A percentile compares a stretch with the other conserved stretches of the same genome.
Evolutionary conservation across 2,329 filamentous ascomycete species (phyloP).

Genomic region (Diaporthe sp.): DNA sequence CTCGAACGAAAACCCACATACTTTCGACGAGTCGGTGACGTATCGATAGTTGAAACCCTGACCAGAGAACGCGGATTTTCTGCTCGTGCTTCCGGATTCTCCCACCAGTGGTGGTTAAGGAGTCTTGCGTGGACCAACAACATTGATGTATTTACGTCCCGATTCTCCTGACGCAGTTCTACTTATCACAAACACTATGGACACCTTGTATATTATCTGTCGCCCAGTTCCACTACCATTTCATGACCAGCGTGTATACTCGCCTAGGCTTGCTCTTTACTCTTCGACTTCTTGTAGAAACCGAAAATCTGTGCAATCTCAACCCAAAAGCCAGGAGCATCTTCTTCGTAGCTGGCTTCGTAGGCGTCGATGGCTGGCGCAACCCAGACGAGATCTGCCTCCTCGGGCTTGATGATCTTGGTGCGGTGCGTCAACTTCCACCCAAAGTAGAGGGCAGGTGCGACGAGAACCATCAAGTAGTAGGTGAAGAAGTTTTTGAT

Average conservation of each 20-base stretch:
- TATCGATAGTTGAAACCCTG: too few relatives aligned
- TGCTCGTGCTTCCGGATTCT: too few relatives aligned
- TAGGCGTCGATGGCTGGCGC: slow-evolving; percentile 54
- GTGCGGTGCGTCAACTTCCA: slow-evolving; percentile 77
- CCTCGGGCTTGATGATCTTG: slow-evolving; percentile 64
- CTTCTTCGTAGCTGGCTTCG: slow-evolving; percentile 63
- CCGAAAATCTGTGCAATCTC: slow-evolving; percentile 64
- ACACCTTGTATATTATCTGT: neutral
- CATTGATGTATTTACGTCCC: neutral
- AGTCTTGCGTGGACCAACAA: neutral
- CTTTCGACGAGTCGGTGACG: too few relatives aligned
- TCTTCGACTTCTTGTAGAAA: slow-evolving; percentile 48
- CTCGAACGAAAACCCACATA: too few relatives aligned
- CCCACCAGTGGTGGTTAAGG: too few relatives aligned
- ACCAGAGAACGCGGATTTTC: too few relatives aligned
- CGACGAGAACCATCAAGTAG: slow-evolving; percentile 70
- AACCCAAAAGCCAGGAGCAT: slow-evolving; percentile 67
- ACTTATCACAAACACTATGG: neutral
- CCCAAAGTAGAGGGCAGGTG: slow-evolving; percentile 64
- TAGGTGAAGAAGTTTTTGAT: slow-evolving; percentile 55
- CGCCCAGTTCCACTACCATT: too few relatives aligned
- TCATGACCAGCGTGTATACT: neutral
- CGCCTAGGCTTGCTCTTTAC: slow-evolving; percentile 2
- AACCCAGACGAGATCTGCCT: slow-evolving; percentile 47
- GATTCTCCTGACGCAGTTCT: neutral